Percentiles rank a stretch among this genome's conserved stretches.
Evolutionary conservation across 1,284 basidiomycete genomes (phyloP).

Genomic region (Termitomyces sp.): DNA sequence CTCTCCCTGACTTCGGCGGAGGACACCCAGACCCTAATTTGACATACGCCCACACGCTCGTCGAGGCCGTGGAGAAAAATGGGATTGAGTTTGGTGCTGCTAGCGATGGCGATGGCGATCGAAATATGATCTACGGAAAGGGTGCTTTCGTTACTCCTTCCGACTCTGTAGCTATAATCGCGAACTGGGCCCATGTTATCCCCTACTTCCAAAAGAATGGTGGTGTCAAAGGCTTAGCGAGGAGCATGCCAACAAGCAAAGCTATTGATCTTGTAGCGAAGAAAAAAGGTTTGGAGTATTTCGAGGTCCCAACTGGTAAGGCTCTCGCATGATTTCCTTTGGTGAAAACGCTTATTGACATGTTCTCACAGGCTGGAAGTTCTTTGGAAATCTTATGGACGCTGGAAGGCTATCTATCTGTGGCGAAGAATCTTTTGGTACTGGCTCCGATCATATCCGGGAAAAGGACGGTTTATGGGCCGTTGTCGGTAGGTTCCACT

Average conservation of each 20-base stretch:
- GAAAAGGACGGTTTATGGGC: conserved; percentile 99
- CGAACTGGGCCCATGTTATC: conserved; percentile 93
- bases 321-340: not conserved
- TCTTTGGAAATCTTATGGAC: conserved; percentile 99
- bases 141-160: conserved; percentile 97
- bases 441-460: conserved; percentile 98
- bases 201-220: conserved; percentile 90
- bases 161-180: conserved; percentile 98
- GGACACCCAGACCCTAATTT: conserved; percentile 98
- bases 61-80: conserved; percentile 86
- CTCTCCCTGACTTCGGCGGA: conserved; percentile 93
- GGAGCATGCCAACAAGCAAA: conserved; percentile 96
- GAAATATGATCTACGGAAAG: conserved; percentile 99
- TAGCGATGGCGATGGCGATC: conserved; percentile 95
- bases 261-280: conserved; percentile 96
- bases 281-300: conserved; percentile 89
- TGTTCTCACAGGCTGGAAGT: conserved; percentile 84
- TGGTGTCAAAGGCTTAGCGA: conserved; percentile 92
- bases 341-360: not conserved
- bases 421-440: conserved; percentile 98
- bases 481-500: conserved; percentile 63
- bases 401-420: conserved; percentile 96
- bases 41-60: conserved; percentile 94
- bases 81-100: conserved; percentile 94
- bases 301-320: conserved; percentile 93